Base-by-base conservation (phyloP, 2,329 filamentous ascomycete genomes). In the Talaromyces sp. region DNA sequence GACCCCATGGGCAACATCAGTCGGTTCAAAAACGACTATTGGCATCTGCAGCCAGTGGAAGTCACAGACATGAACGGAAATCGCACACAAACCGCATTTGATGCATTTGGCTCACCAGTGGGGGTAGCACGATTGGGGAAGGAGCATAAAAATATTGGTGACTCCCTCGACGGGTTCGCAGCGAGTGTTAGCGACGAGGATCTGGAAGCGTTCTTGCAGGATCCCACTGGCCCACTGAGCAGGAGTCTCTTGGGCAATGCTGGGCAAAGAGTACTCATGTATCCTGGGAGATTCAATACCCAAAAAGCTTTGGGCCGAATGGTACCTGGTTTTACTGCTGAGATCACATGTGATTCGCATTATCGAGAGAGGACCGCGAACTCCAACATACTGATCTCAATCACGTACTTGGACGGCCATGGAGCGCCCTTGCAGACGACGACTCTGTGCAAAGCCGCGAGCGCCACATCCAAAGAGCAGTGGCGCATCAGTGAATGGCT, bases 51-150 rank as follows among this genome's bases (percentile, higher is more conserved):
- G 35, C 59, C 59, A 1, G 6, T 5, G 5, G 6, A 51, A 6
- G 22, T 62, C 5, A 62, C 37, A 2, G 61, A 63, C 36, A 8
- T 40, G 7, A 63, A 63, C 41, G 43, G 56, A n/a, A 63, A 63
- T 37, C 37, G 55, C 9, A 36, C 19, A 3, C 13, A 11, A 9
- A 46, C 58, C 13, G 58, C 55, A 8, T 60, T 33, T 33, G 31
- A 33, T 33, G 31, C 31, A 5, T 33, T 33, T 33, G 31, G 31
- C 31, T 33, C 31, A 33, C 31, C 31, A 5, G 31, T 33, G 31
- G 31, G 31, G 9, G 9, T 9, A 33, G 31, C 31, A 33, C 36
- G 61, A 62, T 46, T 57, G 46, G 62, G 62, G 5, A 63, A 63
- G 37, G 8, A 31, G 11, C 31, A 15, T 11, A 55, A 61, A 35